Evolutionary conservation across 345 rosid genomes (phyloP).

Genomic region (Alliaria petiolata): DNA sequence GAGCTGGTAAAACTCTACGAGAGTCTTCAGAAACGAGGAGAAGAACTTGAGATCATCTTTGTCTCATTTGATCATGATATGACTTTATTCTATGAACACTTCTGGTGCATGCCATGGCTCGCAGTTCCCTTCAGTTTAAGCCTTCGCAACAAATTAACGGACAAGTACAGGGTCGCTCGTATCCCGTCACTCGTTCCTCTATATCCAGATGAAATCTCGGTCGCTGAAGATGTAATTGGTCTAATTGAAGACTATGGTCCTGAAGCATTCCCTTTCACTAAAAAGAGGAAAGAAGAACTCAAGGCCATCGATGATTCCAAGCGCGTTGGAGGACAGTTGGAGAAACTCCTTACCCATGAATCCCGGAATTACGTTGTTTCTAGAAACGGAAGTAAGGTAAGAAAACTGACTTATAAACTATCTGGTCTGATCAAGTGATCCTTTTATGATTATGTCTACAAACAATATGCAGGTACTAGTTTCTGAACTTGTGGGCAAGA

Average conservation of each 20-base stretch:
- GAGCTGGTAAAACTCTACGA: constrained; percentile 57
- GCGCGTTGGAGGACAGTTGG: constrained; percentile 57
- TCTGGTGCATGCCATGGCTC: constrained; percentile 77
- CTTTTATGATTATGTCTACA: neutral
- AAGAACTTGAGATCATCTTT: constrained; percentile 60
- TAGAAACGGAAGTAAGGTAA: constrained; percentile 51
- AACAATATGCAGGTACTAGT: constrained; percentile 38
- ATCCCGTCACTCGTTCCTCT: constrained; percentile 62
- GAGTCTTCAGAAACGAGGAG: constrained; percentile 37
- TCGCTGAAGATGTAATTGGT: constrained; percentile 57
- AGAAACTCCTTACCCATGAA: constrained; percentile 51
- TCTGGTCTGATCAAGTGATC: neutral
- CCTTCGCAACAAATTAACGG: constrained; percentile 40
- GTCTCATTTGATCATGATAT: constrained; percentile 70
- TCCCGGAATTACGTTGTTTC: constrained; percentile 43
- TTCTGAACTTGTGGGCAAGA: constrained; percentile 66
- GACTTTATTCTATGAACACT: constrained; percentile 54
- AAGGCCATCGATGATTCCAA: constrained; percentile 53
- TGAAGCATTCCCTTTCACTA: constrained; percentile 69
- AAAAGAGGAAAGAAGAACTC: constrained; percentile 55
- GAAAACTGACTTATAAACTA: neutral
- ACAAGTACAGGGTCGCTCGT: constrained; percentile 41
- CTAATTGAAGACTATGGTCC: constrained; percentile 66
- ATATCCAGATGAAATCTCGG: constrained; percentile 37
- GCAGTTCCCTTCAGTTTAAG: constrained; percentile 56